Evolutionary conservation across 495 filamentous ascomycete species (phyloP).

Genomic region (Apodospora peruviana): DNA sequence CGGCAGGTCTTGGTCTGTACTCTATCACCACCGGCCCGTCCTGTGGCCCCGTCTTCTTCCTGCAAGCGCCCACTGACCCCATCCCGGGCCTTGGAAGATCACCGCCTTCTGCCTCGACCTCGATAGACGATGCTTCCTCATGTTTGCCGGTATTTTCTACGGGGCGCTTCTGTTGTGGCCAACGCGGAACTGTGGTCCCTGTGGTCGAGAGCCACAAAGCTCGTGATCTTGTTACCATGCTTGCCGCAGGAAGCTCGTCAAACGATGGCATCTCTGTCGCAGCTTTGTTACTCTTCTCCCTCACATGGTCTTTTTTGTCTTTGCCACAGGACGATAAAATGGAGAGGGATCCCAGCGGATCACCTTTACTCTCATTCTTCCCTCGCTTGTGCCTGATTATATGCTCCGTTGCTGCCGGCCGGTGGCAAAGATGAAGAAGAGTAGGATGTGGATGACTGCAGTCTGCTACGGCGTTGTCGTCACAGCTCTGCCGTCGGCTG

Average conservation of each 20-base stretch:
- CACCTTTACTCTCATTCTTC: not conserved
- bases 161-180: too few species aligned
- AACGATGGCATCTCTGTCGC: not conserved
- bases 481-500: not conserved
- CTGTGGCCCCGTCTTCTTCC: too few species aligned
- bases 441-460: not conserved
- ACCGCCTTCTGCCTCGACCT: too few species aligned
- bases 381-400: not conserved
- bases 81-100: too few species aligned
- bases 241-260: not conserved
- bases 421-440: too few species aligned
- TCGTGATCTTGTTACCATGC: constrained; percentile 20
- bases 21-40: too few species aligned
- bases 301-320: not conserved
- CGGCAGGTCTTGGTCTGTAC: too few species aligned
- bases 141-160: too few species aligned
- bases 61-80: too few species aligned
- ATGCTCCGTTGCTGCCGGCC: too few species aligned
- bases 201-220: constrained; percentile 21
- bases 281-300: not conserved
- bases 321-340: constrained; percentile 9
- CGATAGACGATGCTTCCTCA: too few species aligned
- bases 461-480: not conserved
- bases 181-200: not conserved
- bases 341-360: not conserved